phyloP scores from a whole-genome alignment of 2,329 filamentous ascomycete genomes.

The Rutstroemia sp. region DNA sequence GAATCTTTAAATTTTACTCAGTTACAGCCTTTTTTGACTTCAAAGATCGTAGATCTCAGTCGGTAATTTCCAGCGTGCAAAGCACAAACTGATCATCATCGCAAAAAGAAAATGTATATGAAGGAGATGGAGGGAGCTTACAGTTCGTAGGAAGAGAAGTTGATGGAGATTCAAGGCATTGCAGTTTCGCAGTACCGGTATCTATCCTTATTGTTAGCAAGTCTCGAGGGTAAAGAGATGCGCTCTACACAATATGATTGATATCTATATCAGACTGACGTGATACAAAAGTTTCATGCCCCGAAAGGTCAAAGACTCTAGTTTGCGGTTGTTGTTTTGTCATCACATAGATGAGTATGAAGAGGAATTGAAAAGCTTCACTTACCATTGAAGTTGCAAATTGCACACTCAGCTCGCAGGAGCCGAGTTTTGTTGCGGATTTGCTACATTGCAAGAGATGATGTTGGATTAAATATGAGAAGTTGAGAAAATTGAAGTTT shows the following conservation, averaged over 20 bases:
- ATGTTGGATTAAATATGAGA: not conserved
- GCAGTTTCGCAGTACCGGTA: not conserved
- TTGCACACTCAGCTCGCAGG: conserved; percentile 9
- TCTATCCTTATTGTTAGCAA: conserved; percentile 9
- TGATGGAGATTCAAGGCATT: not conserved
- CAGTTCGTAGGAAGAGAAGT: not conserved
- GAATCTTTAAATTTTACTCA: conserved; percentile 43
- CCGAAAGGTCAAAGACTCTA: conserved; percentile 93
- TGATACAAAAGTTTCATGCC: conserved; percentile 82
- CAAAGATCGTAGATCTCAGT: conserved; percentile 66
- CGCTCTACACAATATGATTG: not conserved
- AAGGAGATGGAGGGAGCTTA: not conserved
- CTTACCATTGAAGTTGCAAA: conserved; percentile 18
- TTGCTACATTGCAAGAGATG: not conserved
- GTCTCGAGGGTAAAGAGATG: not conserved
- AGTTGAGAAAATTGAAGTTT: conserved; percentile 5
- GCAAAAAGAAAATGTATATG: conserved; percentile 13
- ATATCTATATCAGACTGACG: conserved; percentile 73
- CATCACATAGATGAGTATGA: conserved; percentile 54
- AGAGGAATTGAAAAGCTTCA: conserved; percentile 9
- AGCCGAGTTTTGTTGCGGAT: conserved; percentile 14
- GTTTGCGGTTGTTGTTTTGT: conserved; percentile 79
- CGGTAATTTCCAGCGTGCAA: conserved; percentile 87
- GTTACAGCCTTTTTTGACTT: conserved; percentile 82
- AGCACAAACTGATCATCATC: conserved; percentile 31